Evolutionary conservation across 1,284 basidiomycete species (phyloP), one percentile per base, ranked within the genome.

Genomic region (Leccinum holopus): DNA sequence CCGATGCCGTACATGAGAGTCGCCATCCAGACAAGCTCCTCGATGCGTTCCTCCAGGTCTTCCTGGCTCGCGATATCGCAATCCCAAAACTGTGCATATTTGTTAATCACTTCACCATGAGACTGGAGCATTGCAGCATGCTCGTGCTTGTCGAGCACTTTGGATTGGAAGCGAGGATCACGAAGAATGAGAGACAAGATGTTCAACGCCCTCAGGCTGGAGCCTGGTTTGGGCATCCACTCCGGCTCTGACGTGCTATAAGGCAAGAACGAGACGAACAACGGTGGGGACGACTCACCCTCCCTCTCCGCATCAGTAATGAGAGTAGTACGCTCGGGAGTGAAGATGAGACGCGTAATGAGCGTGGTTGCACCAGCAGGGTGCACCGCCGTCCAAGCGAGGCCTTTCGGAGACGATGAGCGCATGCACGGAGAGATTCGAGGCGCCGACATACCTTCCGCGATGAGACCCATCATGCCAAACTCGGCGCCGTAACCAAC

Each of bases 401-500:
- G 76, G 52, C 82, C 82, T 80, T 71, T 56, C 12, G 8, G 37
- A 39, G 37, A 39, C 14, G 37, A 35, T 10, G 49, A 37, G 30
- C 21, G 8, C 12, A 7, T 35, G 41, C 28, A 53, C 11, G 6
- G 2, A 51, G 12, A 35, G 8, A 32, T 54, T 54, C 9, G 3
- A 32, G 28, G 30, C 6, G 8, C 14, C 4, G 3, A 61, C 71
- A 7, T 58, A 85, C 87, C 87, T 80, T 90, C 87, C 3, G 84
- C 83, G 14, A 87, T 72, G 69, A 88, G 82, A 5, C 88, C 88
- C 3, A 79, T 80, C 12, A 89, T 69, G 5, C 81, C 80, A 66
- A 90, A 88, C 68, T 90, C 88, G 4, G 80, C 72, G 3, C 87
- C 88, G 70, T 86, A 87, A 1, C 86, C 87, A 1, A 78, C 67